These are phyloP conservation scores for Cytospora mali DNA, from an alignment of 2,329 filamentous ascomycete species.

Conservation along the genomic window DNA sequence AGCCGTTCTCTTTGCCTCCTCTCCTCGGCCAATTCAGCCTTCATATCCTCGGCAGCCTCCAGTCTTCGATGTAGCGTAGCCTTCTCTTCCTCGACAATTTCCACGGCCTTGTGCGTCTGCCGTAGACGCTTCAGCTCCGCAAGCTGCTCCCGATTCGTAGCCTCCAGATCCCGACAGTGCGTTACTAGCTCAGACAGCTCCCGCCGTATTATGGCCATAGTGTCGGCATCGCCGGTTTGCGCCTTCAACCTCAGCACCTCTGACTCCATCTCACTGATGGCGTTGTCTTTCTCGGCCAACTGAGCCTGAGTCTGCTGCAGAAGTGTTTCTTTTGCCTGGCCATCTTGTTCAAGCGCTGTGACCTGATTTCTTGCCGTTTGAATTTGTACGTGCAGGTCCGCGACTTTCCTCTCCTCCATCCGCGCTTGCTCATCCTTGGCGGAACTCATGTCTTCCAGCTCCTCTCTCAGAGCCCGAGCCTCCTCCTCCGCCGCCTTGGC, in stretches of 20 bases:
- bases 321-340: constrained; percentile 55
- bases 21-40: constrained; percentile 77
- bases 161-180: constrained; percentile 86
- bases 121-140: constrained; percentile 80
- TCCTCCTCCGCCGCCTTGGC: constrained; percentile 74
- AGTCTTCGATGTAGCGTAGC: constrained; percentile 76
- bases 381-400: constrained; percentile 57
- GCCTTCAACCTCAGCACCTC: constrained; percentile 84
- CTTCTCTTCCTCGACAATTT: constrained; percentile 96
- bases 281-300: constrained; percentile 67
- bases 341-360: constrained; percentile 63
- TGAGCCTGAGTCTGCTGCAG: constrained; percentile 66
- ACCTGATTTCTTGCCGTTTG: constrained; percentile 49
- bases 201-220: constrained; percentile 79
- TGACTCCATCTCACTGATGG: constrained; percentile 76
- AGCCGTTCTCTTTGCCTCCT: constrained; percentile 82
- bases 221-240: constrained; percentile 84
- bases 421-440: constrained; percentile 72
- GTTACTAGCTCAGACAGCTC: constrained; percentile 89
- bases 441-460: constrained; percentile 70
- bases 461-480: constrained; percentile 74
- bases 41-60: constrained; percentile 71
- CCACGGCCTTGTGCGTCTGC: constrained; percentile 81
- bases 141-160: constrained; percentile 76
- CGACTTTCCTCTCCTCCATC: constrained; percentile 55